Evolutionary conservation across 139 green algal species (phyloP).

Genomic region (Gonium pectorale): DNA sequence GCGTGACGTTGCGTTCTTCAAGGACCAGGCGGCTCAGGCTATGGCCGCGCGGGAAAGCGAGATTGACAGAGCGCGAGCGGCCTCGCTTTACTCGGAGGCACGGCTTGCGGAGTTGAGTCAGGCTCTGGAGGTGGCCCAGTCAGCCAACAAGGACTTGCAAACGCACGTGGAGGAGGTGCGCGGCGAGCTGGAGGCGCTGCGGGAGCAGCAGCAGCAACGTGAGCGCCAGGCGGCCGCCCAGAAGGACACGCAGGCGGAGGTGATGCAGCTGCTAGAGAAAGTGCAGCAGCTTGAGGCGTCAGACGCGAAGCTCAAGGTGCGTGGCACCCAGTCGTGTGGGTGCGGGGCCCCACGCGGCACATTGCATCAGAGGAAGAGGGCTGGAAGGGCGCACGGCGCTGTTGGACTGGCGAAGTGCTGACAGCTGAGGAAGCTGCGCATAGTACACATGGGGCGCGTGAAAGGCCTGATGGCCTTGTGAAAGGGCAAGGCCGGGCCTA

Average conservation of each 20-base stretch:
- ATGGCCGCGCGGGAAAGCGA: neutral
- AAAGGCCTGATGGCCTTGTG: too few relatives aligned
- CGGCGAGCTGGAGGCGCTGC: neutral
- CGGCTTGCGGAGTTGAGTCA: neutral
- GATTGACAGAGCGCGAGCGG: neutral
- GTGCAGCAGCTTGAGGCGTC: neutral
- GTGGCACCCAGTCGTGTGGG: too few relatives aligned
- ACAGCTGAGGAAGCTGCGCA: too few relatives aligned
- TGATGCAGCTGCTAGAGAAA: neutral
- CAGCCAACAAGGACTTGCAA: neutral
- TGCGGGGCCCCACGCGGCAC: too few relatives aligned
- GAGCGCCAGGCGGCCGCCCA: neutral
- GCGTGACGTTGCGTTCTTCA: constrained; percentile 4
- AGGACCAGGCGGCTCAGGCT: neutral
- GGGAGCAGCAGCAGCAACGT: neutral
- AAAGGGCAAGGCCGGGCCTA: too few relatives aligned
- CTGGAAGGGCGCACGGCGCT: too few relatives aligned
- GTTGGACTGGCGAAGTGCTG: too few relatives aligned
- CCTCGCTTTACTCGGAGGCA: neutral
- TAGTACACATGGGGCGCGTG: too few relatives aligned
- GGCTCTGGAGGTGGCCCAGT: neutral
- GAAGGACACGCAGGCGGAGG: neutral
- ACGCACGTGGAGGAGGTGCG: neutral
- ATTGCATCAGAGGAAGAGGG: too few relatives aligned
- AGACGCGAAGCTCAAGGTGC: neutral